Evolutionary conservation across 176 grass and related monocot genomes (phyloP).

Genomic region (Miscanthus lutarioriparius): DNA sequence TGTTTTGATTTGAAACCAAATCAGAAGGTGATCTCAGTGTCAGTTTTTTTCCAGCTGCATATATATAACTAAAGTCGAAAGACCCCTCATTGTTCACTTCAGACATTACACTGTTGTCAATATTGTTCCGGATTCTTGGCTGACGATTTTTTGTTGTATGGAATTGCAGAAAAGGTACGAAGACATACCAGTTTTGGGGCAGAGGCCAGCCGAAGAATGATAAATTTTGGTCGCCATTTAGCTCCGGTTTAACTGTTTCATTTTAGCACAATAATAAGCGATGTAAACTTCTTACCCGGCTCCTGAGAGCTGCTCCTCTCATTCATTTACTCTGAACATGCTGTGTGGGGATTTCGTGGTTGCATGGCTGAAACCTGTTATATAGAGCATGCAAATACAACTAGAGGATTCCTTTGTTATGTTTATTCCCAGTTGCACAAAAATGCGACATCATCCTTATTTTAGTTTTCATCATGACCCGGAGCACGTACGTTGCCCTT

Average conservation of each 20-base stretch:
- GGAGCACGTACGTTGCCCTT: neutral
- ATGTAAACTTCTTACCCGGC: slow-evolving; percentile 30
- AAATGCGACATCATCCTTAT: neutral
- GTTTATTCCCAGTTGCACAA: neutral
- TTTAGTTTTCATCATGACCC: neutral
- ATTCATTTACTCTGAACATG: slow-evolving; percentile 11
- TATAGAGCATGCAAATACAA: neutral
- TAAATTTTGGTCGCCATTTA: neutral
- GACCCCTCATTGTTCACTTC: neutral
- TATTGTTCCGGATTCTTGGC: neutral
- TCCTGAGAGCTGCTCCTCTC: slow-evolving; percentile 12
- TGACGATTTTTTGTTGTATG: slow-evolving; percentile 21
- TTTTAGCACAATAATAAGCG: slow-evolving; percentile 45
- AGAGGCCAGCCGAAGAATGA: slow-evolving; percentile 77
- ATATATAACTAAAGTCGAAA: neutral
- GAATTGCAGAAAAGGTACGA: slow-evolving; percentile 74
- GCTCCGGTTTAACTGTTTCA: slow-evolving; percentile 14
- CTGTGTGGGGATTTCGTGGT: slow-evolving; percentile 6
- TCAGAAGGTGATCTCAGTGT: neutral
- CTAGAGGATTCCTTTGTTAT: neutral
- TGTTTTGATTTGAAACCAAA: neutral
- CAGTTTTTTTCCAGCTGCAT: neutral
- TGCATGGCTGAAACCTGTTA: slow-evolving; percentile 19
- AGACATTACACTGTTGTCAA: neutral
- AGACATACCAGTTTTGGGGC: slow-evolving; percentile 79